A percentile compares a stretch with the other conserved stretches of the same genome.
Evolutionary conservation across 345 rosid species (phyloP).

Genomic region (Salix viminalis): DNA sequence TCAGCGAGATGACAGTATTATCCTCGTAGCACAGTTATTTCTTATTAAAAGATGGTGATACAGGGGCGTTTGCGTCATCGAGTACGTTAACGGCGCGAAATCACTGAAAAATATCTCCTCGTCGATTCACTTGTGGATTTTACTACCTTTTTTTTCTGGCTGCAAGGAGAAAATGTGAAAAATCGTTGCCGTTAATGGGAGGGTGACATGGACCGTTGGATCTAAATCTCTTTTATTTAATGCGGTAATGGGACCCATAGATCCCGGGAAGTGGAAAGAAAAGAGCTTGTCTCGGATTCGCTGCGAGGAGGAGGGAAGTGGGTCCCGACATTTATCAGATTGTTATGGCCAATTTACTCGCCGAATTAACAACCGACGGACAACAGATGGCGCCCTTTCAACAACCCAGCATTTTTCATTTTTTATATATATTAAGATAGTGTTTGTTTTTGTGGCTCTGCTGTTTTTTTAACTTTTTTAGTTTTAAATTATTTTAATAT

Average conservation of each 20-base stretch:
- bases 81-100: not conserved
- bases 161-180: not conserved
- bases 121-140: not conserved
- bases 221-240: not conserved
- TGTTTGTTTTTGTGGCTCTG: no score
- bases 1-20: not conserved
- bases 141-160: not conserved
- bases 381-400: not conserved
- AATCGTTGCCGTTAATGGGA: conserved; percentile 31
- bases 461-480: no score
- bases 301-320: not conserved
- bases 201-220: conserved; percentile 21
- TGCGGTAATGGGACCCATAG: conserved; percentile 2
- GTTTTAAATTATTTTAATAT: no score
- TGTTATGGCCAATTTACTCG: conserved; percentile 4
- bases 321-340: conserved; percentile 13
- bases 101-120: not conserved
- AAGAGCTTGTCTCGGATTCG: conserved; percentile 11
- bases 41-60: fast-evolving
- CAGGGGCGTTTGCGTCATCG: conserved; percentile 6
- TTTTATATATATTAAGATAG: no score
- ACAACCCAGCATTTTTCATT: not conserved
- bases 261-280: conserved; percentile 4
- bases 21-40: not conserved
- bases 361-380: not conserved